These are phyloP conservation scores for Periglandula ipomoeae DNA, from an alignment of 2,329 filamentous ascomycete genomes.

Conservation along the genomic window DNA sequence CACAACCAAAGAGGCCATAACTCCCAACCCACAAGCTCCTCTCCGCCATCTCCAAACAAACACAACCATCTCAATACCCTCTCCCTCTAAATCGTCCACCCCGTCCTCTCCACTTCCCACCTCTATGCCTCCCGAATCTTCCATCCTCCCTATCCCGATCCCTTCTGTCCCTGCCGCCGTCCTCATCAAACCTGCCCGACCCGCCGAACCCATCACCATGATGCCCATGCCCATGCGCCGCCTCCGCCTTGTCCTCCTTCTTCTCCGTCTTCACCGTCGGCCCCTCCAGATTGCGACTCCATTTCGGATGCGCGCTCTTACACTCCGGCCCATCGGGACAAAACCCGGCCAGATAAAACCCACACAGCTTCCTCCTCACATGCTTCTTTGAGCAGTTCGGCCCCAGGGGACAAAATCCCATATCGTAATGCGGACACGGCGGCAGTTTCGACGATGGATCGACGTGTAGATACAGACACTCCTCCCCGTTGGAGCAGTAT, in stretches of 20 bases:
- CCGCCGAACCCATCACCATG: slow-evolving; percentile 23
- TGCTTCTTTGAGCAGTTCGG: slow-evolving; percentile 84
- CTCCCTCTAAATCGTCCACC: slow-evolving; percentile 23
- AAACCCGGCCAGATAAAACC: slow-evolving; percentile 86
- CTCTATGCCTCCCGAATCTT: slow-evolving; percentile 22
- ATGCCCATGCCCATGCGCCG: slow-evolving; percentile 22
- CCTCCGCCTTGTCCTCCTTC: slow-evolving; percentile 32
- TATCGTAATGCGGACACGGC: slow-evolving; percentile 84
- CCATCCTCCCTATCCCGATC: slow-evolving; percentile 28
- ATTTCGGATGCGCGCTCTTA: slow-evolving; percentile 74
- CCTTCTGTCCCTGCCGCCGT: slow-evolving; percentile 17
- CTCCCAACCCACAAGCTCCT: not conserved
- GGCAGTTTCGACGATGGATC: slow-evolving; percentile 72
- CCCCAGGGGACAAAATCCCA: slow-evolving; percentile 88
- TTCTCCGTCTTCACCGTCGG: slow-evolving; percentile 61
- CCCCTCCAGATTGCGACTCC: slow-evolving; percentile 67
- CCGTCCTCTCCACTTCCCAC: slow-evolving; percentile 29
- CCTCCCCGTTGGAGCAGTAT: slow-evolving; percentile 93
- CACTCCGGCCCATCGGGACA: slow-evolving; percentile 76
- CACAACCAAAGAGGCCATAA: not conserved
- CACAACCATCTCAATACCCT: not conserved
- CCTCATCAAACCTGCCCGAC: slow-evolving; percentile 21
- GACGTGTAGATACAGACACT: slow-evolving; percentile 88
- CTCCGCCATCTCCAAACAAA: not conserved
- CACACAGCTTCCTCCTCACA: slow-evolving; percentile 70